Evolutionary conservation across 192 early-diverging fungal species (phyloP), one percentile per base, ranked within the genome.

Genomic region (Coemansia sp.): DNA sequence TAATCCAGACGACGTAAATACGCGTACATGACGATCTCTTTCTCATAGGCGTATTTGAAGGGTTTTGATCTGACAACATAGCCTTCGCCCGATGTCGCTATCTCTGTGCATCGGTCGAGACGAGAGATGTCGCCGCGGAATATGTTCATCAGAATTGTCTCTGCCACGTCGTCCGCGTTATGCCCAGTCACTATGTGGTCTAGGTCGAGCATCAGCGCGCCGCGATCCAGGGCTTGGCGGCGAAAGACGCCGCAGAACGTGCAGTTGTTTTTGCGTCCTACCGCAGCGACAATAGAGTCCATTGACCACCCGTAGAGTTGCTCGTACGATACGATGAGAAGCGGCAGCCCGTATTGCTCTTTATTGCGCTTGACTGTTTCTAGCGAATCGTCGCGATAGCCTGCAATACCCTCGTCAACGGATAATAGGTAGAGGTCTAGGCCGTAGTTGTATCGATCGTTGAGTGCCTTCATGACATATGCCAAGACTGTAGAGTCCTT

Each of bases 21-120:
- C 23, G 97, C 97, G 69, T 99, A 95, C 96, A 99, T 96, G 70
- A 99, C 97, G 70, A 99, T 99, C 69, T 99, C 97, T 82, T 99
- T 99, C 78, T 99, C 97, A 66, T 99, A 99, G 0, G 95, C 96
- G 77, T 98, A 97, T 73, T 97, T 99, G 85, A 99, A 97, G 0
- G 97, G 97, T 84, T 99, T 99, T 11, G 95, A 96, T 47, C 97
- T 86, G 47, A 95, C 91, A 38, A 87, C 87, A 47, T 85, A 87
- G 9, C 80, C 86, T 43, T 94, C 92, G 33, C 90, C 92, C 11
- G 86, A 85, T 17, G 95, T 98, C 7, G 87, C 81, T 63, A 99
- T 99, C 32, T 91, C 90, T 0, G 97, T 99, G 84, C 97, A 99
- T 32, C 97, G 84, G 53, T 89, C 88, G 26, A 99, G 83, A 14